Percentiles rank a stretch among this genome's conserved stretches.
Conservation (phyloP, 1,284 basidiomycete species). For the Hypsizygus ulmarius region DNA sequence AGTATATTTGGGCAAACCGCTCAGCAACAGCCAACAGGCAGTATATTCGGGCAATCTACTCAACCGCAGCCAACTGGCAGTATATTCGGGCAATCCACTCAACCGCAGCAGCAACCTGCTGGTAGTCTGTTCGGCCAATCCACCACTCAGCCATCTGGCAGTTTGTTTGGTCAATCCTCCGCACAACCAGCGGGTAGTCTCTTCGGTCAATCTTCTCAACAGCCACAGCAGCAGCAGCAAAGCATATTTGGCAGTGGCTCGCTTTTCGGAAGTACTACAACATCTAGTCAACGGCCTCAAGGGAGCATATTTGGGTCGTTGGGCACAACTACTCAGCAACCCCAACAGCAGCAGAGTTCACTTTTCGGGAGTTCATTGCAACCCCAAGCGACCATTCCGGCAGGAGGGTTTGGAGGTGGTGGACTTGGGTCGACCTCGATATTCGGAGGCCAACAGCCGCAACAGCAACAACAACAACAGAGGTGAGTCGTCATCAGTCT, state of each 20-base stretch:
- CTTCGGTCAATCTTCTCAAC: constrained; percentile 25
- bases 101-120: constrained; percentile 9
- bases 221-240: constrained; percentile 29
- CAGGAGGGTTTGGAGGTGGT: constrained; percentile 27
- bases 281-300: constrained; percentile 6
- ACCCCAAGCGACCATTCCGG: constrained; percentile 32
- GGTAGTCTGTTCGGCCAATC: constrained; percentile 19
- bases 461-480: constrained; percentile 26
- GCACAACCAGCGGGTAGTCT: constrained; percentile 18
- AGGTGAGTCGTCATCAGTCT: constrained; percentile 20
- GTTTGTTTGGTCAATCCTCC: constrained; percentile 14
- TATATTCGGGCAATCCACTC: constrained; percentile 12
- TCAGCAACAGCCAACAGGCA: constrained; percentile 22
- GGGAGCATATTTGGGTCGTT: background rate
- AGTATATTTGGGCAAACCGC: constrained; percentile 2
- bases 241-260: constrained; percentile 18
- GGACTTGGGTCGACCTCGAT: constrained; percentile 24
- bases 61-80: constrained; percentile 16
- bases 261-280: constrained; percentile 15
- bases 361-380: constrained; percentile 30
- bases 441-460: constrained; percentile 38
- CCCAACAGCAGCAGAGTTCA: constrained; percentile 28
- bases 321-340: constrained; percentile 16
- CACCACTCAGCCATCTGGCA: constrained; percentile 15
- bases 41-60: constrained; percentile 23